These are phyloP conservation scores for Hygrophorus russula DNA, from an alignment of 768 basidiomycete genomes.

Conservation along the genomic window DNA sequence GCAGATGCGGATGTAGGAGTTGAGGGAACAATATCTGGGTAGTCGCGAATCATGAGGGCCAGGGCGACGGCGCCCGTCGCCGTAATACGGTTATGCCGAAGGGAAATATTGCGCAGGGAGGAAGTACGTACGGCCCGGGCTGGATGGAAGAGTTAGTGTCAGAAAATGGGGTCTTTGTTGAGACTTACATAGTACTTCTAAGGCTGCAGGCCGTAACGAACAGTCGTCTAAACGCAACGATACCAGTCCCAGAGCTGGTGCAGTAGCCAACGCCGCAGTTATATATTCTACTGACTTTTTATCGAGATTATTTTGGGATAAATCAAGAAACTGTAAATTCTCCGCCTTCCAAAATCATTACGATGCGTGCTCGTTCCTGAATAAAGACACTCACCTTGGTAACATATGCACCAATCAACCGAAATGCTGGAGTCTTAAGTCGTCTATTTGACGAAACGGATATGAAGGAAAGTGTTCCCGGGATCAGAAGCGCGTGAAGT, in stretches of 20 bases:
- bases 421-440: conserved; percentile 68
- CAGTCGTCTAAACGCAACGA: conserved; percentile 89
- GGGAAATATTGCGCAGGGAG: conserved; percentile 76
- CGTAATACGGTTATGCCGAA: conserved; percentile 81
- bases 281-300: conserved; percentile 79
- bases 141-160: conserved; percentile 15
- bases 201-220: conserved; percentile 51
- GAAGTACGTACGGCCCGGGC: conserved; percentile 80
- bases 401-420: conserved; percentile 69
- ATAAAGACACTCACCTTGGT: conserved; percentile 38
- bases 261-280: conserved; percentile 48
- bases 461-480: conserved; percentile 67
- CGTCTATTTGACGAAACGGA: conserved; percentile 82
- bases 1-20: conserved; percentile 20
- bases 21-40: conserved; percentile 62
- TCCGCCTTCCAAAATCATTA: conserved; percentile 40
- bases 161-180: neutral
- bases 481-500: conserved; percentile 81
- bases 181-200: conserved; percentile 72
- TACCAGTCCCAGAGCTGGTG: conserved; percentile 48
- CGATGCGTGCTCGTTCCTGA: neutral
- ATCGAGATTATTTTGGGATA: conserved; percentile 80
- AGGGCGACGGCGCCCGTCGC: conserved; percentile 82
- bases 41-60: conserved; percentile 94
- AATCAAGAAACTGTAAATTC: conserved; percentile 74